These are phyloP conservation scores for Coemansia sp. DNA, from an alignment of 192 early-diverging fungal genomes.

Conservation along the genomic window DNA sequence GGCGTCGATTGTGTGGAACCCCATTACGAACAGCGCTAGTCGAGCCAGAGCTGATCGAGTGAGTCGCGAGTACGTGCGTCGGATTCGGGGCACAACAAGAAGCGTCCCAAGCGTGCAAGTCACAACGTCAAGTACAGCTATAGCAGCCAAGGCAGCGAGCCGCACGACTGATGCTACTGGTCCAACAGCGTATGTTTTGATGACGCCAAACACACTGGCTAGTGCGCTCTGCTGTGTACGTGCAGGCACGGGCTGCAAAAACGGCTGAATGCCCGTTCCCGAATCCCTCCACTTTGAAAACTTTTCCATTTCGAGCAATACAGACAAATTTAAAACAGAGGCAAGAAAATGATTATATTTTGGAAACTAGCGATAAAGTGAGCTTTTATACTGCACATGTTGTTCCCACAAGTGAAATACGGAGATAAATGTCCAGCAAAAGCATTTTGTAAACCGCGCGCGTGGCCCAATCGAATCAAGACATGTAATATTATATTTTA, in stretches of 20 bases:
- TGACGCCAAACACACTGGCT: slow-evolving; percentile 4
- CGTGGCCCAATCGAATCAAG: not conserved
- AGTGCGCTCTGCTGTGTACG: slow-evolving; percentile 29
- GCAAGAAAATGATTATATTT: not conserved
- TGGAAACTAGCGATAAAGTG: too few species aligned
- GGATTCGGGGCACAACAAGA: too few species aligned
- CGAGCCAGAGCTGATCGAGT: slow-evolving; percentile 51
- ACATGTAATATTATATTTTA: not conserved
- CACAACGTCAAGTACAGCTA: slow-evolving; percentile 53
- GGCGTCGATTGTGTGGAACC: slow-evolving; percentile 72
- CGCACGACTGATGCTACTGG: slow-evolving; percentile 46
- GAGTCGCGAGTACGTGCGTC: slow-evolving; percentile 5
- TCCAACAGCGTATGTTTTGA: slow-evolving; percentile 31
- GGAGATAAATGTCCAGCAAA: not conserved
- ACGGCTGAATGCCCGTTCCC: slow-evolving; percentile 89
- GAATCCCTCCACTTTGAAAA: slow-evolving; percentile 85
- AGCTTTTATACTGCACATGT: not conserved
- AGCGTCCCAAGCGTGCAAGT: not conserved
- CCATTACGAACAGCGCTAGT: slow-evolving; percentile 62
- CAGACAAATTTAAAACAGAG: not conserved
- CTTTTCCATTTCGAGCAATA: slow-evolving; percentile 68
- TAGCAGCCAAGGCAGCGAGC: slow-evolving; percentile 46
- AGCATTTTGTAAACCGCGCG: not conserved
- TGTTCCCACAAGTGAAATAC: not conserved
- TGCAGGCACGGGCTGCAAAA: slow-evolving; percentile 65